phyloP scores from a whole-genome alignment of 2,329 filamentous ascomycete genomes.

The Tricladium varicosporioides region DNA sequence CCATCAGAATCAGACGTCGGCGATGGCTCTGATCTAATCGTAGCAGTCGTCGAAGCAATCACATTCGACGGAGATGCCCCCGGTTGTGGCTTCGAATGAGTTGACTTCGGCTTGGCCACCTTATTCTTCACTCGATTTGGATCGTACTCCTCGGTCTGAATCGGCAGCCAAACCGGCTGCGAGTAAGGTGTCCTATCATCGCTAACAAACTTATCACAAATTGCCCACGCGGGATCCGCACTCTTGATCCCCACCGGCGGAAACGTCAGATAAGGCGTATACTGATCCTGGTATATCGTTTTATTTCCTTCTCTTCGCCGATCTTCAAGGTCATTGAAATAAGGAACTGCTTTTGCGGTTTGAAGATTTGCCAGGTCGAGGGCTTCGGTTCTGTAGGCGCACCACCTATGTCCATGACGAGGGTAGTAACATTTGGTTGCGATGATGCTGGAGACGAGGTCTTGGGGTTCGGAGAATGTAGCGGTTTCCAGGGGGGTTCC shows the following conservation, averaged over 20 bases:
- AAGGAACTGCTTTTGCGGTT: neutral
- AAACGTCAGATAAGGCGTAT: neutral
- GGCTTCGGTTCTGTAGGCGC: neutral
- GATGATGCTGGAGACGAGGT: neutral
- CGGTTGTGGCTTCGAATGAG: too few species aligned
- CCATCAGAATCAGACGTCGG: too few species aligned
- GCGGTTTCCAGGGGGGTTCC: neutral
- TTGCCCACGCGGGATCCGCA: neutral
- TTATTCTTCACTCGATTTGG: neutral
- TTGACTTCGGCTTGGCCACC: neutral
- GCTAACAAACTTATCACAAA: neutral
- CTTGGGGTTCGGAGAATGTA: neutral
- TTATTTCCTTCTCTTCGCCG: too few species aligned
- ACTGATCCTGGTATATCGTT: neutral
- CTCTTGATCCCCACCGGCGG: neutral
- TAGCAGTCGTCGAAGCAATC: too few species aligned
- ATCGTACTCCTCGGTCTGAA: neutral
- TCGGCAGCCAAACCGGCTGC: neutral
- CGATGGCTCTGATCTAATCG: too few species aligned
- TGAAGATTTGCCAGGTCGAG: neutral
- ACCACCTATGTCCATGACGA: neutral
- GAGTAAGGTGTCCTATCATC: neutral
- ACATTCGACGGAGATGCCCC: too few species aligned
- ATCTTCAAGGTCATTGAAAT: too few species aligned
- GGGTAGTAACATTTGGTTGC: neutral